Percentiles rank a stretch among this genome's conserved stretches.
Evolutionary conservation across 352 stramenopile species (phyloP).

Genomic region (Pythium dissimile): DNA sequence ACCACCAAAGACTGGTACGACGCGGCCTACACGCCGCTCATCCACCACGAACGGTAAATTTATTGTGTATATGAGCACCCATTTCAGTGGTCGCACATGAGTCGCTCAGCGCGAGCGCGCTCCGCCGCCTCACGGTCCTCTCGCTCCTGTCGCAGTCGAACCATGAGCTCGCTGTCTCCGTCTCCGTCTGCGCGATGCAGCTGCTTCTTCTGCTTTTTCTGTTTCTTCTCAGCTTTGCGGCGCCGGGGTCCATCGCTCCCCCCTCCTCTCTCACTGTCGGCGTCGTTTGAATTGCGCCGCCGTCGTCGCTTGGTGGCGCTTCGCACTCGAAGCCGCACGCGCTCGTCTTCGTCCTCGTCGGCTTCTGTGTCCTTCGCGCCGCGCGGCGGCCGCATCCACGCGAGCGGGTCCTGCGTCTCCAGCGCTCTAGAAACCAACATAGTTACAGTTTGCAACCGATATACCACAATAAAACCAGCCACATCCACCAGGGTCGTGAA

Average conservation of each 20-base stretch:
- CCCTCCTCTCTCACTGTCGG: not conserved
- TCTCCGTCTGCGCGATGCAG: not conserved
- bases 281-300: not conserved
- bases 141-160: slow-evolving; percentile 13
- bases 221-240: not conserved
- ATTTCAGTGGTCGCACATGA: slow-evolving; percentile 17
- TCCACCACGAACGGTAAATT: slow-evolving; percentile 50
- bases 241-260: no score
- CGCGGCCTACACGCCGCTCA: slow-evolving; percentile 73
- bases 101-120: slow-evolving; percentile 5
- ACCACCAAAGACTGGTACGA: slow-evolving; percentile 88
- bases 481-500: no score
- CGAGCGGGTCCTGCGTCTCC: slow-evolving; percentile 11
- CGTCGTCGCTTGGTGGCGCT: not conserved
- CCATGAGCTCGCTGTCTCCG: not conserved
- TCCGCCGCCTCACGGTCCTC: slow-evolving; percentile 21
- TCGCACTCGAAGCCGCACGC: slow-evolving; percentile 4
- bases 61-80: not conserved
- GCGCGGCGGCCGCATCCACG: slow-evolving; percentile 11
- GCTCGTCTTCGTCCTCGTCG: slow-evolving; percentile 13
- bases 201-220: slow-evolving; percentile 12
- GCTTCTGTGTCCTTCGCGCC: not conserved
- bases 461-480: no score
- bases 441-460: not conserved
- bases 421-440: slow-evolving; percentile 5